These are phyloP conservation scores for Citropsis articulata DNA, from an alignment of 345 rosid species.

Conservation along the genomic window DNA sequence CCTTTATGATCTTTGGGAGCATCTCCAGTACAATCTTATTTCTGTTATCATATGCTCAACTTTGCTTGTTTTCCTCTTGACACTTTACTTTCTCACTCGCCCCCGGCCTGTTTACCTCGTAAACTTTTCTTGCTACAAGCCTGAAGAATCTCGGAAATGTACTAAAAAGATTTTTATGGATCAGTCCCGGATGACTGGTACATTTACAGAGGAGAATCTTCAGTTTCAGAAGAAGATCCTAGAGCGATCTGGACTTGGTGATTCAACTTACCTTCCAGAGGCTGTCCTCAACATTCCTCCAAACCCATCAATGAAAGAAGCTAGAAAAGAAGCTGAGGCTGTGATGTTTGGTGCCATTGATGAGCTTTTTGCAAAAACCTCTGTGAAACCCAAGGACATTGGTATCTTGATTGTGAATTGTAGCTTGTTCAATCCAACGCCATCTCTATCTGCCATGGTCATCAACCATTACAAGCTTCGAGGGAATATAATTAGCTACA, in stretches of 20 bases:
- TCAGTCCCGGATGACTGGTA: slow-evolving; percentile 37
- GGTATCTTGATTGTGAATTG: slow-evolving; percentile 58
- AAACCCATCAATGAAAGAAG: slow-evolving; percentile 50
- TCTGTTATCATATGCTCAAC: slow-evolving; percentile 43
- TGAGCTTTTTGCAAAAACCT: slow-evolving; percentile 46
- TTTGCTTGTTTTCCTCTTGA: slow-evolving; percentile 38
- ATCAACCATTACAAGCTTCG: slow-evolving; percentile 56
- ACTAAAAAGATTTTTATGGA: slow-evolving; percentile 44
- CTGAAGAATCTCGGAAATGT: slow-evolving; percentile 42
- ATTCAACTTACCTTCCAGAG: slow-evolving; percentile 54
- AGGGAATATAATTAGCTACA: slow-evolving; percentile 51
- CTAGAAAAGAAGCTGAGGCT: slow-evolving; percentile 50
- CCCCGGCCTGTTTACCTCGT: slow-evolving; percentile 55
- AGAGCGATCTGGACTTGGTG: slow-evolving; percentile 57
- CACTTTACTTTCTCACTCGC: slow-evolving; percentile 47
- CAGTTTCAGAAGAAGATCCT: slow-evolving; percentile 55
- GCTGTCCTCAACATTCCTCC: slow-evolving; percentile 49
- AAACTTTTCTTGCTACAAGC: slow-evolving; percentile 49
- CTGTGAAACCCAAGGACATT: slow-evolving; percentile 46
- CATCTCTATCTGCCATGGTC: slow-evolving; percentile 56
- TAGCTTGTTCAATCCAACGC: slow-evolving; percentile 60
- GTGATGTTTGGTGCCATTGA: slow-evolving; percentile 62
- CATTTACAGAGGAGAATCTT: slow-evolving; percentile 46
- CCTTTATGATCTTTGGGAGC: slow-evolving; percentile 39
- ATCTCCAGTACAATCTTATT: slow-evolving; percentile 49